Base-by-base conservation (phyloP, 1,284 basidiomycete species). In the Cerioporus squamosus region DNA sequence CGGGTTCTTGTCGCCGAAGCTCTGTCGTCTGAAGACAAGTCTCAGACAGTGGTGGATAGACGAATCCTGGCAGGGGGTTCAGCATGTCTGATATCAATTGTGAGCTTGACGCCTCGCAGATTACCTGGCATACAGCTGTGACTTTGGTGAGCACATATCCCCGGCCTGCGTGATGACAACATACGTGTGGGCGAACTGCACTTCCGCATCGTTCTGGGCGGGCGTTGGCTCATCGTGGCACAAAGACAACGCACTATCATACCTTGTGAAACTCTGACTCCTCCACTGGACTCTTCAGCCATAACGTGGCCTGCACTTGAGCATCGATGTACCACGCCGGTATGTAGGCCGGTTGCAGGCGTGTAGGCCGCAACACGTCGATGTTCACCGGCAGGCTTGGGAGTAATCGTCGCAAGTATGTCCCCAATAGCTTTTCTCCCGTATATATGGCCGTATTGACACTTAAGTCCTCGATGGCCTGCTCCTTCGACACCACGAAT, bases 241-340 rank as follows among this genome's bases (percentile, higher is more conserved):
- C 2, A 9, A 22, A 23, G 7, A 20, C 14, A 3, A 6, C 12
- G 7, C 29, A 26, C 18, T 39, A 55, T 38, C 33, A 12, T 64
- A 66, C 61, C 51, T 65, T 61, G 7, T 18, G 20, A 14, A 50
- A 42, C 12, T 52, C 57, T 15, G 36, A 48, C 17, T 62, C 50
- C 53, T 44, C 40, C 5, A n/a, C n/a, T n/a, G n/a, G 42, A 42
- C 46, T 57, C 55, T 49, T 57, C 6, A 60, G 17, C 69, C 71
- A 72, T 22, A 61, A 57, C 15, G 62, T 68, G 10, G 71, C 78
- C 57, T 79, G 72, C 15, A 85, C 65, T 66, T 84, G 79, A 5
- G 78, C 81, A 63, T 85, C 83, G 33, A 87, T 71, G 31, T 85
- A 71, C 87, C 87, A 89, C 7, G 76, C 78, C 1, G 87, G 87